Base-by-base conservation (phyloP, 352 stramenopile species). In the Pythium phragmitis region DNA sequence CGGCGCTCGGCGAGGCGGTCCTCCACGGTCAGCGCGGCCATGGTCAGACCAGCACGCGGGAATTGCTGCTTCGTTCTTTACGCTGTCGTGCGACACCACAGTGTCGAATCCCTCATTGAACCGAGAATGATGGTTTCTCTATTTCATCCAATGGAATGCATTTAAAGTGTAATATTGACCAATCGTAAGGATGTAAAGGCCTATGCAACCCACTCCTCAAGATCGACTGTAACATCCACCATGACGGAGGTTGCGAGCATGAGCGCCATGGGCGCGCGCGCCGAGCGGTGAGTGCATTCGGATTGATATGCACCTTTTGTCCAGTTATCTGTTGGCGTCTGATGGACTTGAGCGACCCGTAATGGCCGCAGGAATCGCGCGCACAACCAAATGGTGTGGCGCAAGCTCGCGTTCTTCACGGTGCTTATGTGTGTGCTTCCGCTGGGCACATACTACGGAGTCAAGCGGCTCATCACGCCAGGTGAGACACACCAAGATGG, bases 321-420 rank as follows among this genome's bases (percentile, higher is more conserved):
- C 39, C 5, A 21, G 12, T 16, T 19, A 12, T 12, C 0, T 46
- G 13, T 46, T 17, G 39, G 39, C 9, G 39, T 46, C 9, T 46
- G 8, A 8, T 19, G 14, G 19, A 46, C 26, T 3, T 30, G 13
- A 8, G 39, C 5, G 39, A 12, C 1, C 5, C 4, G 11, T 21
- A 19, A 16, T 46, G 39, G 34, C 28, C 11, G 37, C 49, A 93
- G 85, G 52, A 87, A 93, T 60, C 80, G 76, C 48, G 77, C 65
- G 23, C 85, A 91, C 65, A 94, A 94, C 57, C 73, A 70, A 21
- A 79, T 80, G 69, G 85, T 92, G 34, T 78, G 85, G 53, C 76
- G 75, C 51, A 94, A 94, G 68, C 69, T 94, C 45, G 70, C 72
- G 26, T 67, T 83, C 49, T 94, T 91, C 68, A 89, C 83, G 42